Evolutionary conservation across 345 rosid genomes (phyloP), one percentile per base, ranked within the genome.

Genomic region (Litchi chinensis): DNA sequence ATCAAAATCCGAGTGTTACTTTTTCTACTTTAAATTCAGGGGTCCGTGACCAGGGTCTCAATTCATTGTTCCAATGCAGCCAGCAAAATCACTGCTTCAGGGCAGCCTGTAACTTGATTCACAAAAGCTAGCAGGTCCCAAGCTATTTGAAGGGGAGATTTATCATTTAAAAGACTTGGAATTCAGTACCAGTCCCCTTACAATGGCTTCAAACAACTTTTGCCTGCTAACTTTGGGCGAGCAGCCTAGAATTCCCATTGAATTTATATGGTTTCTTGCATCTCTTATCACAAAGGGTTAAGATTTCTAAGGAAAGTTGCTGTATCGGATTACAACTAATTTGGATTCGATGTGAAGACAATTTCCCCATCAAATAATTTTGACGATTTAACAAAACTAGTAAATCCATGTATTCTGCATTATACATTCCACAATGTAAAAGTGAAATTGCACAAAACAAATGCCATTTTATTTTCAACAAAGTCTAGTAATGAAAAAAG

Each of bases 381-480:
- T 16, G 15, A 43, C 9, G 37, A 73, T 48, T 44, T 8, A 74
- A 68, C 32, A 69, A 69, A 7, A 60, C 65, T 28, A 39, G 15
- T 50, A 12, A 66, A 67, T 77, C 18, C 37, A 65, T 65, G 12
- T 52, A 71, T 76, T 65, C 18, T 3, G 40, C 66, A 46, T 10
- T 21, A 41, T 60, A 8, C 40, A 73, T 40, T 60, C 57, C 77
- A 74, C 57, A 4, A 75, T 8, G 54, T 50, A n/a, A 68, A 28
- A 18, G 44, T 60, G 16, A 54, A 46, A 56, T 21, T 57, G 40
- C n/a, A 56, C 43, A 59, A 57, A 76, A 54, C 9, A 19, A 65
- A 68, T 24, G 68, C 40, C 21, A 41, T 10, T 24, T 57, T 56
- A 74, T 46, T 78, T 46, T 65, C 24, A 39, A 75, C 54, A 44